Base-by-base conservation (phyloP, 495 filamentous ascomycete species). In the Melanomma pulvis-pyrius region DNA sequence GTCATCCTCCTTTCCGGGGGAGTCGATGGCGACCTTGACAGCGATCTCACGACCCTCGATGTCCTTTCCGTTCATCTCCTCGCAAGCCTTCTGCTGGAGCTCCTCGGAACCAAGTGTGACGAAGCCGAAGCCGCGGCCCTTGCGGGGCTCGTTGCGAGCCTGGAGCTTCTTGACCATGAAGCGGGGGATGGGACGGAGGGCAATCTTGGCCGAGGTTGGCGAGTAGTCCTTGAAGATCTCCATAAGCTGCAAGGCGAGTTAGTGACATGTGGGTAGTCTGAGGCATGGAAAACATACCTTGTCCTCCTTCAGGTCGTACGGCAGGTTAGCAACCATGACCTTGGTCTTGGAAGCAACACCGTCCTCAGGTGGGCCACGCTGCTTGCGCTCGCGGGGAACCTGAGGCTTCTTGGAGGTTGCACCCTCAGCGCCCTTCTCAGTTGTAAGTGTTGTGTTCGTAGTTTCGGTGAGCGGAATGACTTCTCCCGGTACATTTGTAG, bases 101-200 rank as follows among this genome's bases (percentile, higher is more conserved):
- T 97, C 93, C 82, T 98, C 93, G 9, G 93, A 96, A 53, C 87
- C 89, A 44, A 98, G 87, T 67, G 92, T 98, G 63, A 98, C 96
- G 78, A 98, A 98, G 54, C 94, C 94, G 78, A 98, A 98, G 53
- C 94, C 94, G 81, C 94, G 94, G 57, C 96, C 96, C 89, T 98
- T 98, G 84, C 94, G 96, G 66, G 93, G 90, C 82, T 98, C 94
- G 69, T 92, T 92, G 73, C 94, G 93, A 69, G 91, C 91, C 81
- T 96, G 93, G 59, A 98, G 92, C 84, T 98, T 98, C 87, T 96
- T 96, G 81, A 98, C 93, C 94, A 98, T 98, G 86, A 97, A 98
- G 69, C 92, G 93, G 56, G 96, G 96, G 72, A 98, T 98, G 41
- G 94, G 94, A 50, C 94, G 93, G 68, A 98, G 90, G 66, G 94